Evolutionary conservation across 2,329 filamentous ascomycete species (phyloP).

Genomic region (Colletotrichum magnum): DNA sequence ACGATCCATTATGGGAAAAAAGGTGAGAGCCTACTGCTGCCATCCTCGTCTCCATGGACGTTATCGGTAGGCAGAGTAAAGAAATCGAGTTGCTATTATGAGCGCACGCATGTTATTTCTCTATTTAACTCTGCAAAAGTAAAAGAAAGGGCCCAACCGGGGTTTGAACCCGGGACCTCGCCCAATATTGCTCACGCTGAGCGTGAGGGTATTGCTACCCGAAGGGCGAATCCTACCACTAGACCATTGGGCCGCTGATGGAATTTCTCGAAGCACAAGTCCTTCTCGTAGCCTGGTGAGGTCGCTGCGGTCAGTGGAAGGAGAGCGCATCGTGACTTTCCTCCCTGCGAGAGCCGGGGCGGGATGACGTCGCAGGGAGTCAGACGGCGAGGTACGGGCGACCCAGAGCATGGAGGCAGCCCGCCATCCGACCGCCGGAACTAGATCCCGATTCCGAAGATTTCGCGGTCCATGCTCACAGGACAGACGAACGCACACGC

Average conservation of each 20-base stretch:
- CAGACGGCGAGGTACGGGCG: background rate
- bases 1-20: no score
- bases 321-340: background rate
- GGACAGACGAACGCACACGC: no score
- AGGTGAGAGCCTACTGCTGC: no score
- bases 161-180: slow-evolving; percentile 38
- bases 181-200: slow-evolving; percentile 25
- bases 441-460: slow-evolving; percentile 17
- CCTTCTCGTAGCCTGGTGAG: background rate
- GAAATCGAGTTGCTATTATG: no score
- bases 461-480: background rate
- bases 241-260: slow-evolving; percentile 33
- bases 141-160: slow-evolving; percentile 30
- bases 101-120: no score
- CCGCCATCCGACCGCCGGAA: background rate
- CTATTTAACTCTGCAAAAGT: no score
- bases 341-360: background rate
- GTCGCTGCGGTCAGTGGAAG: background rate
- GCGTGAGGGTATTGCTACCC: slow-evolving; percentile 26
- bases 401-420: no score
- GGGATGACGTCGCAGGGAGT: slow-evolving; percentile 5
- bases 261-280: background rate
- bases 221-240: slow-evolving; percentile 41
- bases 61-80: no score
- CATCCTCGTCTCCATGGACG: no score